Conservation (phyloP, 495 filamentous ascomycete species). For the Hypoxylon subgilvum region DNA sequence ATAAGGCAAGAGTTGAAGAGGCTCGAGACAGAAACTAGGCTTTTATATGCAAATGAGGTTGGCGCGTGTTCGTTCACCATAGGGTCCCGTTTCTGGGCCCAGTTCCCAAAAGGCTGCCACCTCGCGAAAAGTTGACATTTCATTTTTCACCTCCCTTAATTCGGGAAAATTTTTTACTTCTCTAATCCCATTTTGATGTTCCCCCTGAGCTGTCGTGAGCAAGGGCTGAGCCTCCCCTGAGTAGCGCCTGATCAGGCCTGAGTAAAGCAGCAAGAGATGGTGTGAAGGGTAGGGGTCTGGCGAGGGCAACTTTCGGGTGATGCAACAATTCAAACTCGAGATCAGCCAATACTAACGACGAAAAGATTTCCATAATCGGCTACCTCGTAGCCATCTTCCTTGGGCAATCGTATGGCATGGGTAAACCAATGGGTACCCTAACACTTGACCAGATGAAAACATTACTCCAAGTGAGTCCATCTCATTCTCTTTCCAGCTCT, state of each 20-base stretch:
- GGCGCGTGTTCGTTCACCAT: not conserved
- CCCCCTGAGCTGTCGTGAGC: too few species aligned
- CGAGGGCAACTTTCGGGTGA: constrained; percentile 7
- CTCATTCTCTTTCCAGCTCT: not conserved
- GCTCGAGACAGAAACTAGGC: not conserved
- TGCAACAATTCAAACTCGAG: too few species aligned
- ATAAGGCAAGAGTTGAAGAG: not conserved
- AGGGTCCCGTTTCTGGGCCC: not conserved
- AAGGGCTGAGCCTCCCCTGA: constrained; percentile 1
- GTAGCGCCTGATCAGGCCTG: constrained; percentile 13
- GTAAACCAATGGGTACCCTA: constrained; percentile 40
- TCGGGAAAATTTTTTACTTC: not conserved
- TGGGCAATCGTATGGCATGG: constrained; percentile 38
- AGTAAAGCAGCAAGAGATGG: constrained; percentile 6
- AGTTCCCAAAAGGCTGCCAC: not conserved
- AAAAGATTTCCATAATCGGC: constrained; percentile 42
- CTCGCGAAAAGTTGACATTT: constrained; percentile 1
- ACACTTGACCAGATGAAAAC: constrained; percentile 39
- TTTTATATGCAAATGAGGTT: too few species aligned
- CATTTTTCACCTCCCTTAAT: not conserved
- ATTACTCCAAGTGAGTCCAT: constrained; percentile 40
- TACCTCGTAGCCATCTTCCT: constrained; percentile 45
- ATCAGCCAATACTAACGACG: constrained; percentile 5
- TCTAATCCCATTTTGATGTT: not conserved
- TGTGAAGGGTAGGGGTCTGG: not conserved